Evolutionary conservation across 441 rosid species (phyloP).

Genomic region (Mallotus repandus): DNA sequence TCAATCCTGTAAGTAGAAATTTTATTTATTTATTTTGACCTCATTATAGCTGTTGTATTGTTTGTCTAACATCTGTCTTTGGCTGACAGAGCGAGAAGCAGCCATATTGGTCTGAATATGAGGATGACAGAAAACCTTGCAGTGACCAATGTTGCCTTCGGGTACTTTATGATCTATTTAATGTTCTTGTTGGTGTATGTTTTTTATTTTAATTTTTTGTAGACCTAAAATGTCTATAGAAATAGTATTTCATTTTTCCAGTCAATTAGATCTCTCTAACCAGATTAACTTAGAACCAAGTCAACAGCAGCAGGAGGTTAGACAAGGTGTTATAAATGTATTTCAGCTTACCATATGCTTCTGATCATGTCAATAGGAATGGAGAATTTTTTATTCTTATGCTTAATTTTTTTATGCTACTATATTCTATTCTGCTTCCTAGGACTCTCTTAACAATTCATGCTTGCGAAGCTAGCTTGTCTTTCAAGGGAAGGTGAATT

Average conservation of each 20-base stretch:
- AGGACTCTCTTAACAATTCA: neutral
- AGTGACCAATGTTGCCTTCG: conserved; percentile 68
- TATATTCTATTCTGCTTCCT: neutral
- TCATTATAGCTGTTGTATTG: conserved; percentile 13
- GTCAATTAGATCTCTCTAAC: neutral
- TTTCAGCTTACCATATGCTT: neutral
- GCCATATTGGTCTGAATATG: conserved; percentile 52
- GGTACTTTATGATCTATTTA: conserved; percentile 37
- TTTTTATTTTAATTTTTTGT: neutral
- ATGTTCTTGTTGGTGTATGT: neutral
- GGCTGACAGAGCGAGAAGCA: conserved; percentile 61
- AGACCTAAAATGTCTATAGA: neutral
- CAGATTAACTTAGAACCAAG: neutral
- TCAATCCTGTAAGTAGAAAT: conserved; percentile 55
- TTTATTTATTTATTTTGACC: conserved; percentile 8
- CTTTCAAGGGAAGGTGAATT: neutral
- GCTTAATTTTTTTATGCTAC: neutral
- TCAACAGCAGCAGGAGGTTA: neutral
- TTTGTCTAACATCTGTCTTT: conserved; percentile 25
- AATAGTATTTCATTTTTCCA: neutral
- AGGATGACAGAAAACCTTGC: conserved; percentile 69
- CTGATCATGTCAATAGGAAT: neutral
- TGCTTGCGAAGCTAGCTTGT: conserved; percentile 8
- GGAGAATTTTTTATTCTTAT: neutral
- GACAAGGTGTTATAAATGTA: conserved; percentile 1